Conservation (phyloP, 345 rosid genomes). For the Euclidium syriacum region DNA sequence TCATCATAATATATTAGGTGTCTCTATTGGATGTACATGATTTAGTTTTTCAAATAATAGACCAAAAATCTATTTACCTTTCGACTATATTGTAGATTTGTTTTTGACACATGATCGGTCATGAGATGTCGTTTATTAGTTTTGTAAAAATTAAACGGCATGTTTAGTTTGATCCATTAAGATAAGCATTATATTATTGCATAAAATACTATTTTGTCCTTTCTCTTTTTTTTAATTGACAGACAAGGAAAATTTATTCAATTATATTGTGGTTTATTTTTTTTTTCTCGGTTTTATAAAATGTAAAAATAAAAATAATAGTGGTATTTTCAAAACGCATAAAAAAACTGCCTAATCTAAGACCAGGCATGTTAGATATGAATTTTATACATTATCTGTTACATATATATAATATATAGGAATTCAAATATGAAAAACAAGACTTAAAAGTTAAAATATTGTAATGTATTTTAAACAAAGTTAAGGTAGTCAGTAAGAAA, state of each 20-base stretch:
- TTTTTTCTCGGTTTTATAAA: not conserved
- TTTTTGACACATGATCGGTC: not conserved
- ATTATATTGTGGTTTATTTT: constrained; percentile 3
- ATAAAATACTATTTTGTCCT: not conserved
- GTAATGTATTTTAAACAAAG: not conserved
- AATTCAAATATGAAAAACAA: constrained; percentile 19
- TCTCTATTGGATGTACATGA: no score
- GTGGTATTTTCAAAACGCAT: no score
- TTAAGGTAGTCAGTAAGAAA: not conserved
- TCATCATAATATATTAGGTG: no score
- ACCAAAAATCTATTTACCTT: no score
- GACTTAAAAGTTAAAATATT: not conserved
- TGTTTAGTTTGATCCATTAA: not conserved
- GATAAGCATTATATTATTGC: not conserved
- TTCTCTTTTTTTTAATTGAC: not conserved
- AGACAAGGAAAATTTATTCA: not conserved
- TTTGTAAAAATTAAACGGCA: not conserved
- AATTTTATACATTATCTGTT: not conserved
- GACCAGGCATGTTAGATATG: not conserved
- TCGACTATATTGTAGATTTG: not conserved
- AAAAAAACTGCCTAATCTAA: not conserved
- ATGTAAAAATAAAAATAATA: not conserved
- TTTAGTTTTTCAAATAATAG: no score
- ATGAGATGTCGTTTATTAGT: not conserved
- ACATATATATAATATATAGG: not conserved